These are phyloP conservation scores for Rhynchosporium secalis DNA, from an alignment of 2,329 filamentous ascomycete genomes.

Conservation along the genomic window DNA sequence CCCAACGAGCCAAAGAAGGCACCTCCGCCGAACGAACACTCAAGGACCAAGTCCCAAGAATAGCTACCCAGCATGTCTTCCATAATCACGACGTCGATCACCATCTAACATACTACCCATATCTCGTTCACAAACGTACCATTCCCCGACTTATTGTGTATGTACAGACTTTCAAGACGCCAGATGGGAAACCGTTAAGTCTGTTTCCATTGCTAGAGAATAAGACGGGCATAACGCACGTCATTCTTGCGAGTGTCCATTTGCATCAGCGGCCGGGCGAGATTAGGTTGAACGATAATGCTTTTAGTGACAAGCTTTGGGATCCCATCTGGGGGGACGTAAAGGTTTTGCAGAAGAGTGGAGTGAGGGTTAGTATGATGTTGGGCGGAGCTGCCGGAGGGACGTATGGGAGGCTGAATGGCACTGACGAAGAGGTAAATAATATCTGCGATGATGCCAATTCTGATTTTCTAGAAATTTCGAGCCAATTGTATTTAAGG, in stretches of 20 bases:
- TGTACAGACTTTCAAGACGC: constrained; percentile 61
- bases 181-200: constrained; percentile 51
- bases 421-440: constrained; percentile 44
- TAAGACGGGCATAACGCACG: constrained; percentile 67
- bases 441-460: not conserved
- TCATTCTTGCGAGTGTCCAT: constrained; percentile 83
- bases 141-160: constrained; percentile 50
- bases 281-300: constrained; percentile 48
- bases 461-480: no score
- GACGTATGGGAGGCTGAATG: constrained; percentile 59
- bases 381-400: constrained; percentile 31
- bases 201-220: constrained; percentile 54
- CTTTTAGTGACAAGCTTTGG: constrained; percentile 21
- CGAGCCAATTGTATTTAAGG: no score
- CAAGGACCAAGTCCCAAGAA: not conserved
- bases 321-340: constrained; percentile 29
- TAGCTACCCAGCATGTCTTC: not conserved
- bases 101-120: constrained; percentile 1
- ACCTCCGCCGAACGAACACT: not conserved
- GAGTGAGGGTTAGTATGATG: constrained; percentile 30
- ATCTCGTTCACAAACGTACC: not conserved
- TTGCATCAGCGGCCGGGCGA: constrained; percentile 72
- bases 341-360: constrained; percentile 23
- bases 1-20: not conserved
- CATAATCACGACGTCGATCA: constrained; percentile 7